phyloP scores from a whole-genome alignment of 2,329 filamentous ascomycete genomes.

The Colletotrichum sp. region DNA sequence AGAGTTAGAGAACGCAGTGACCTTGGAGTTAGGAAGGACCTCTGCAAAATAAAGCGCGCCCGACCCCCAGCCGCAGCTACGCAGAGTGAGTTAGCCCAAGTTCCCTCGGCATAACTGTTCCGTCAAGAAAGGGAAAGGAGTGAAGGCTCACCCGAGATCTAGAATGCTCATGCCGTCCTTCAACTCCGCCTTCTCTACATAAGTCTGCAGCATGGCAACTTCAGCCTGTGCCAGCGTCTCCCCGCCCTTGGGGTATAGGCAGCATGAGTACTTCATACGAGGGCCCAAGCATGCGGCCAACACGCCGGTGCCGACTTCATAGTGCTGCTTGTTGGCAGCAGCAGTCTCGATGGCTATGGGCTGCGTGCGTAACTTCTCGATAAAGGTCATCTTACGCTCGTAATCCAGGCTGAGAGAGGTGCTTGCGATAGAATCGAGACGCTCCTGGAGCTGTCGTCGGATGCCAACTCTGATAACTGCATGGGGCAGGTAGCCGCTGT shows the following conservation, averaged over 20 bases:
- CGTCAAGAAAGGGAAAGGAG: background rate
- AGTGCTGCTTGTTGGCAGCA: conserved; percentile 72
- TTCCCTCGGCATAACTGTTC: background rate
- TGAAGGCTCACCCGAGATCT: conserved; percentile 59
- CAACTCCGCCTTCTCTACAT: conserved; percentile 65
- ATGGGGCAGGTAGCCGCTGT: conserved; percentile 69
- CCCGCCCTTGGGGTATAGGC: conserved; percentile 66
- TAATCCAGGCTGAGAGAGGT: conserved; percentile 58
- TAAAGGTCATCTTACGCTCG: conserved; percentile 67
- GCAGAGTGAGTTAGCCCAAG: background rate
- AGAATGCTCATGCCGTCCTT: conserved; percentile 65
- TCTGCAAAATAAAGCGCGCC: conserved; percentile 70
- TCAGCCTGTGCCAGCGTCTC: conserved; percentile 72
- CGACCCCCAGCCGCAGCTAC: conserved; percentile 73
- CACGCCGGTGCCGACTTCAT: conserved; percentile 73
- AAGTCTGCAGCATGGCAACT: conserved; percentile 67
- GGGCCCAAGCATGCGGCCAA: conserved; percentile 66
- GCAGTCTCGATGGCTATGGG: conserved; percentile 74
- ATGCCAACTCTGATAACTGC: conserved; percentile 69
- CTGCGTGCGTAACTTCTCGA: conserved; percentile 60
- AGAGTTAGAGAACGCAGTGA: conserved; percentile 75
- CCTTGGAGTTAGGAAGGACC: conserved; percentile 62
- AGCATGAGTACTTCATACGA: conserved; percentile 76
- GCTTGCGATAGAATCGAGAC: conserved; percentile 59
- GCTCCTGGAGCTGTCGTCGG: conserved; percentile 67